Evolutionary conservation across 768 basidiomycete genomes (phyloP), one percentile per base, ranked within the genome.

Genomic region (Boletus edulis): DNA sequence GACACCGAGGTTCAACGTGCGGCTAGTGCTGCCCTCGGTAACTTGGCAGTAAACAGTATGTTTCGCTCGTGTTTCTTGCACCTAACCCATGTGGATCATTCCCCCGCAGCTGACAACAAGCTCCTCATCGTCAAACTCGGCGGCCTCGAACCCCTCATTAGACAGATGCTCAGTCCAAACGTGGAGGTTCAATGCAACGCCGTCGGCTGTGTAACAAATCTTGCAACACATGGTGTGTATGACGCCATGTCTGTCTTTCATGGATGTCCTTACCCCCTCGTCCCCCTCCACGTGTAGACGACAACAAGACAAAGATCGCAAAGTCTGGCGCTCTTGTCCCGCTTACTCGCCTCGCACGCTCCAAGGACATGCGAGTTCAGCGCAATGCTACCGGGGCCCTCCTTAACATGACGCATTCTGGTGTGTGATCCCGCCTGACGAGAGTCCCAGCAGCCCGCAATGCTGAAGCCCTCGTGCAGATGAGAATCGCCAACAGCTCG

Each of bases 111-210:
- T 52, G 97, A 98, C 73, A 99, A 99, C 82, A 99, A 99, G 73
- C 81, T 98, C 60, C 87, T 98, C 67, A 98, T 99, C 63, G 97
- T 99, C 63, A 93, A 94, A 72, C 83, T 99, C 32, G 96, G 96
- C 46, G 97, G 97, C 51, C 83, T 99, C 42, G 97, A 99, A 70
- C 97, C 96, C 46, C 81, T 99, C 63, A 98, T 99, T 64, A 86
- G 95, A 53, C 97, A 99, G 73, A 99, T 99, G 97, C 85, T 98
- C 51, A 94, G 91, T 62, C 94, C 95, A 3, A 99, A 98, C 67
- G 96, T 98, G 40, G 97, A 99, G 70, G 97, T 99, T 3, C 97
- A 98, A 72, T 99, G 97, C 77, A 99, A 99, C 69, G 97, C 97
- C 29, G 97, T 99, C 24, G 97, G 97, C 34, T 99, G 97, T 68